Evolutionary conservation across 2,329 filamentous ascomycete genomes (phyloP).

Genomic region (Aspergillus oerlinghausenensis): DNA sequence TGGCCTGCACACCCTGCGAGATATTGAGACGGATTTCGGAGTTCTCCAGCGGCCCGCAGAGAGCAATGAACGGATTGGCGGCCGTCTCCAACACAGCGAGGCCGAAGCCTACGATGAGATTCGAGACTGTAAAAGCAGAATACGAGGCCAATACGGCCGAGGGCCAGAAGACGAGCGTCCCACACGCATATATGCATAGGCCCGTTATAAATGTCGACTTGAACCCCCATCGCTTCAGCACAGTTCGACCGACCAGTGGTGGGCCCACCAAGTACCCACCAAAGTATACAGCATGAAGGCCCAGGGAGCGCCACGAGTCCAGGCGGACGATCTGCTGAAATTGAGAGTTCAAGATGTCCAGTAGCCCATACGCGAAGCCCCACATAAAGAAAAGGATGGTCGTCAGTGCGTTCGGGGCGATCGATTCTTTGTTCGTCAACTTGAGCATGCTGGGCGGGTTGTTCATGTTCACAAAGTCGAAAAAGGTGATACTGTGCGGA

Average conservation of each 20-base stretch:
- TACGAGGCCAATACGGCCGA: conserved; percentile 60
- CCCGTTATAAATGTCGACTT: conserved; percentile 59
- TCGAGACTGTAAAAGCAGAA: conserved; percentile 56
- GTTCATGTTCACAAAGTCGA: conserved; percentile 59
- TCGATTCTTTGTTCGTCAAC: conserved; percentile 52
- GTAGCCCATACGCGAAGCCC: conserved; percentile 84
- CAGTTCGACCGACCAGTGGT: conserved; percentile 49
- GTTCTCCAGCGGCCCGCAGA: conserved; percentile 58
- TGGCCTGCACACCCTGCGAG: conserved; percentile 58
- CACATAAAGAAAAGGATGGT: conserved; percentile 81
- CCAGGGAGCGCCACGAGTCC: conserved; percentile 34
- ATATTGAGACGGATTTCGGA: conserved; percentile 58
- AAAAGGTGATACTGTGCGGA: conserved; percentile 46
- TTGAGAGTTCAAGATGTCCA: conserved; percentile 71
- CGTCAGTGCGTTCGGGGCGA: conserved; percentile 59
- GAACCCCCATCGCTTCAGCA: conserved; percentile 58
- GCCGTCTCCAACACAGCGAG: conserved; percentile 57
- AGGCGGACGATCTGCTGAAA: conserved; percentile 50
- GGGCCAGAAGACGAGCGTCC: conserved; percentile 60
- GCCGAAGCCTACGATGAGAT: conserved; percentile 59
- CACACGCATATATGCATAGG: conserved; percentile 58
- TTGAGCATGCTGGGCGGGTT: conserved; percentile 56
- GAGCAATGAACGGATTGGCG: conserved; percentile 58
- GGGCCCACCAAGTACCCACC: conserved; percentile 56
- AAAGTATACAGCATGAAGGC: conserved; percentile 58